Percentiles rank a stretch among this genome's conserved stretches.
Evolutionary conservation across 805 yeast species (phyloP).

Genomic region (Ogataea populi-albae): DNA sequence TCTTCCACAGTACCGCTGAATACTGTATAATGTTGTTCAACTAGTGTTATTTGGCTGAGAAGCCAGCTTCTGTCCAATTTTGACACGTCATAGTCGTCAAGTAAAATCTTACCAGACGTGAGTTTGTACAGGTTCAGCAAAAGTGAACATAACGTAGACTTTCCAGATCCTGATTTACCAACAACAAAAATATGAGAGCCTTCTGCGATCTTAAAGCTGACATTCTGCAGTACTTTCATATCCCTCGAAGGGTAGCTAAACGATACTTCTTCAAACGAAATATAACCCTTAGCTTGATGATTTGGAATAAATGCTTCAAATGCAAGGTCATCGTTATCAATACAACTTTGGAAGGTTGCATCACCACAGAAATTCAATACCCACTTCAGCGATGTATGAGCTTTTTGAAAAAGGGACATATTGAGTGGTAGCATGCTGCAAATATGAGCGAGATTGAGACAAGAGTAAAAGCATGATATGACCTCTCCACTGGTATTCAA

Average conservation of each 20-base stretch:
- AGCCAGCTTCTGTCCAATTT: slow-evolving; percentile 51
- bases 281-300: slow-evolving; percentile 40
- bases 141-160: slow-evolving; percentile 73
- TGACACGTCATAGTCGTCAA: slow-evolving; percentile 52
- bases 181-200: slow-evolving; percentile 59
- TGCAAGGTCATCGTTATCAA: no score
- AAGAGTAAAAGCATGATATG: slow-evolving; percentile 79
- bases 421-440: slow-evolving; percentile 55
- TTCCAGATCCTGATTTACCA: slow-evolving; percentile 92
- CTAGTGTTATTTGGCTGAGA: slow-evolving; percentile 59
- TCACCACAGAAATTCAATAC: slow-evolving; percentile 40
- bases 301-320: slow-evolving; percentile 23
- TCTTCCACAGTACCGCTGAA: slow-evolving; percentile 62
- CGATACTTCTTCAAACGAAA: slow-evolving; percentile 52
- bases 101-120: slow-evolving; percentile 50
- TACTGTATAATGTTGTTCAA: slow-evolving; percentile 67
- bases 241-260: slow-evolving; percentile 65
- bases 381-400: slow-evolving; percentile 61
- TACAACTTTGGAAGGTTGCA: slow-evolving; percentile 3
- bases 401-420: slow-evolving; percentile 63
- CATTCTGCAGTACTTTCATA: slow-evolving; percentile 43
- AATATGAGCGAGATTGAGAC: slow-evolving; percentile 66
- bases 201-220: slow-evolving; percentile 44
- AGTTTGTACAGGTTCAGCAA: slow-evolving; percentile 59
- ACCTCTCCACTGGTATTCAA: slow-evolving; percentile 59